These are phyloP conservation scores for Ceratocystis variospora DNA, from an alignment of 2,329 filamentous ascomycete species.

Conservation along the genomic window DNA sequence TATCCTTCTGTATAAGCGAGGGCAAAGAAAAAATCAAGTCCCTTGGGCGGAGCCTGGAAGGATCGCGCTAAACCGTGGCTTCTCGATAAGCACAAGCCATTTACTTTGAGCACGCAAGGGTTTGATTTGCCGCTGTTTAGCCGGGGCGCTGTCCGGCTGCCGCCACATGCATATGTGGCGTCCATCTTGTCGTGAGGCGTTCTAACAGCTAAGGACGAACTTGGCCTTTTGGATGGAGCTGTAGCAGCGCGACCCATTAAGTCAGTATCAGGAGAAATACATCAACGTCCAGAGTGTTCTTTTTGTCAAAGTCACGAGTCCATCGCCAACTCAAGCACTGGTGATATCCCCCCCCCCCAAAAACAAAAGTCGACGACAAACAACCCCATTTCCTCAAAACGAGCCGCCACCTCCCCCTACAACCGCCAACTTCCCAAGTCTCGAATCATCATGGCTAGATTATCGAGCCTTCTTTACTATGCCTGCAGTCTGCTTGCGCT, in stretches of 20 bases:
- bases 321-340: background rate
- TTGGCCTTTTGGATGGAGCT: constrained; percentile 14
- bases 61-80: constrained; percentile 1
- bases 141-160: background rate
- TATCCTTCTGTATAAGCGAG: background rate
- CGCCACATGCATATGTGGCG: background rate
- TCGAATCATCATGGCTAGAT: constrained; percentile 16
- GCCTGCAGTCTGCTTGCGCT: constrained; percentile 46
- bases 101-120: background rate
- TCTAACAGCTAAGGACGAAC: constrained; percentile 12
- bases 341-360: background rate
- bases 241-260: constrained; percentile 3
- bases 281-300: background rate
- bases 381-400: background rate
- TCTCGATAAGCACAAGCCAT: background rate
- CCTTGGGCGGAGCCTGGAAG: background rate
- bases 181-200: background rate
- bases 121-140: background rate
- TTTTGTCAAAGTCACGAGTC: background rate
- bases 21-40: background rate
- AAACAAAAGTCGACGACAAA: background rate
- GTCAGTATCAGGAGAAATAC: background rate
- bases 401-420: background rate
- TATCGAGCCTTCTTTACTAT: constrained; percentile 36
- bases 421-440: background rate